Evolutionary conservation across 164 flowering plant genomes (phyloP).

Genomic region (Berberis vulgaris): DNA sequence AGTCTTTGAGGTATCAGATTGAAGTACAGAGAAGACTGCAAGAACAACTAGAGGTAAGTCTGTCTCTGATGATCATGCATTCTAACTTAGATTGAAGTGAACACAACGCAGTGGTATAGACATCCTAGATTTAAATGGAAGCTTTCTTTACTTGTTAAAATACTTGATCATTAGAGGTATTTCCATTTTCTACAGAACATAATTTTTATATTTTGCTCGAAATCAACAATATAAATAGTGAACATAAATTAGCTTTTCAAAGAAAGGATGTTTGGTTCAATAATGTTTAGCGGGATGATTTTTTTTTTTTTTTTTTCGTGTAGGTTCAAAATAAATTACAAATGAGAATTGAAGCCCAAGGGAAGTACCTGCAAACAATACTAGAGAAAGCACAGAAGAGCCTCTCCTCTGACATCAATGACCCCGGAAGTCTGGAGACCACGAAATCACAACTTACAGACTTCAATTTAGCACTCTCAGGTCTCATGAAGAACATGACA

Average conservation of each 20-base stretch:
- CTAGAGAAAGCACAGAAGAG: slow-evolving; percentile 69
- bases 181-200: background rate
- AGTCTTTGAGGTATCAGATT: slow-evolving; percentile 47
- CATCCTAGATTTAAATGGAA: too few relatives aligned
- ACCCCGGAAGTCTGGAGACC: slow-evolving; percentile 26
- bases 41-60: slow-evolving; percentile 68
- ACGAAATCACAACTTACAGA: slow-evolving; percentile 39
- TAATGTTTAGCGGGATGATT: too few relatives aligned
- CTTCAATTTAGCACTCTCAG: slow-evolving; percentile 57
- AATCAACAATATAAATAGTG: too few relatives aligned
- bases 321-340: slow-evolving; percentile 77
- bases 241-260: too few relatives aligned
- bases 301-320: background rate
- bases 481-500: slow-evolving; percentile 32
- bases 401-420: slow-evolving; percentile 31
- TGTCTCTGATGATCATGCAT: too few relatives aligned
- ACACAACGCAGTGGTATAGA: too few relatives aligned
- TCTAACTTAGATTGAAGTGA: too few relatives aligned
- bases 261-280: too few relatives aligned
- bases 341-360: slow-evolving; percentile 90
- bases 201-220: background rate
- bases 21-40: slow-evolving; percentile 59
- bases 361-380: slow-evolving; percentile 74
- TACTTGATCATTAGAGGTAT: background rate
- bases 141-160: background rate